Percentiles rank a stretch among this genome's conserved stretches.
Conservation (phyloP, 1,284 basidiomycete species). For the Chalciporus sp. region DNA sequence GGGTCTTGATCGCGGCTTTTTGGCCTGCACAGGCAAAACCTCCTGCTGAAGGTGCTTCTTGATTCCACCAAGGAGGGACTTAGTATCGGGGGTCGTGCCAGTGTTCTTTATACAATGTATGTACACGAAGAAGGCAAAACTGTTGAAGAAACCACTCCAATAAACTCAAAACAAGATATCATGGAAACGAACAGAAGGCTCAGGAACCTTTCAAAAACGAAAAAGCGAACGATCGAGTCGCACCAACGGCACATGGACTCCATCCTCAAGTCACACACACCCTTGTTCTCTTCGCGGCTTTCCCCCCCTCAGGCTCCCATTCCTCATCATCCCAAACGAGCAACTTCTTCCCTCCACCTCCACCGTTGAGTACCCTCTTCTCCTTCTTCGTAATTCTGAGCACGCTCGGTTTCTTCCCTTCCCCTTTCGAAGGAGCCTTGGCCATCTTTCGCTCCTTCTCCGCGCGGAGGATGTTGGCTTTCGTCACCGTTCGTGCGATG, state of each 20-base stretch:
- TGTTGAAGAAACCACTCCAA: too few relatives aligned
- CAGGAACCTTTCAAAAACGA: neutral
- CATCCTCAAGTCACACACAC: constrained; percentile 4
- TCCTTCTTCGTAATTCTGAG: constrained; percentile 11
- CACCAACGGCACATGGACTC: neutral
- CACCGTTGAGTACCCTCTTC: neutral
- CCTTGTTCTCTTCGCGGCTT: constrained; percentile 19
- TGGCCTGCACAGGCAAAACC: too few relatives aligned
- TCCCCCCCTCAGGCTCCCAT: constrained; percentile 1
- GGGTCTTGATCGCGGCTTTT: too few relatives aligned
- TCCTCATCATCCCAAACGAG: neutral
- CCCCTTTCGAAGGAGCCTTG: constrained; percentile 9
- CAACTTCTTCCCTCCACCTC: constrained; percentile 3
- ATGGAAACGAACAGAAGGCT: too few relatives aligned
- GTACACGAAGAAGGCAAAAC: too few relatives aligned
- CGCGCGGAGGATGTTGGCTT: constrained; percentile 25
- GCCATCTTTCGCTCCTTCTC: constrained; percentile 31
- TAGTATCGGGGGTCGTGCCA: too few relatives aligned
- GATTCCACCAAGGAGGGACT: too few relatives aligned
- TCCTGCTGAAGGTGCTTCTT: too few relatives aligned
- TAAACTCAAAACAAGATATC: too few relatives aligned
- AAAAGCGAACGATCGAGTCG: neutral
- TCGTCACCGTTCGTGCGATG: constrained; percentile 33
- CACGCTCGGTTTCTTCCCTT: constrained; percentile 31
- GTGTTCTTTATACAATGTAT: too few relatives aligned